Conservation (phyloP, 768 basidiomycete species). For the Trametes meyenii region DNA sequence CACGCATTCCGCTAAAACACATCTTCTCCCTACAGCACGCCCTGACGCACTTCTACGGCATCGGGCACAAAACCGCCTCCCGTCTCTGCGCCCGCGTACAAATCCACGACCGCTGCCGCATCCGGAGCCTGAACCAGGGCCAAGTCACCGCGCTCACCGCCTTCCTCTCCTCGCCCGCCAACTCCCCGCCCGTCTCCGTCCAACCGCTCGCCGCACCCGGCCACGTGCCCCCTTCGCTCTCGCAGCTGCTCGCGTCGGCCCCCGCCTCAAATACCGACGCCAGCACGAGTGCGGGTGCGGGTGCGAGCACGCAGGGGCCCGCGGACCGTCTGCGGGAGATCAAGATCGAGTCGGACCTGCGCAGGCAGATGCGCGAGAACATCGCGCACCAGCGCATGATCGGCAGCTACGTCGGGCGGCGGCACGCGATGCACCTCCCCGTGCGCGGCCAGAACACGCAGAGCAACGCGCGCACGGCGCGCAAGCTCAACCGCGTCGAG, state of each 20-base stretch:
- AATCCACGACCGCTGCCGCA: slow-evolving; percentile 83
- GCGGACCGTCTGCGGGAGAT: slow-evolving; percentile 71
- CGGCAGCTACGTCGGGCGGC: slow-evolving; percentile 89
- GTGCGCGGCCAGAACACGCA: slow-evolving; percentile 94
- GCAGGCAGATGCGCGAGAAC: slow-evolving; percentile 82
- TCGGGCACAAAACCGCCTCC: slow-evolving; percentile 73
- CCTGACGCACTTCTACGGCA: slow-evolving; percentile 87
- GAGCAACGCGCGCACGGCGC: slow-evolving; percentile 88
- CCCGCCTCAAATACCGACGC: slow-evolving; percentile 16
- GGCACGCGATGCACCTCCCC: slow-evolving; percentile 92
- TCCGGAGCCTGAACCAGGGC: slow-evolving; percentile 78
- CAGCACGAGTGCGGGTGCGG: not conserved
- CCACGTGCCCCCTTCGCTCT: slow-evolving; percentile 52
- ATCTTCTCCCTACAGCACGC: slow-evolving; percentile 62
- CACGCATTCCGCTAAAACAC: not conserved
- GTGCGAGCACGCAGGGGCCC: not conserved
- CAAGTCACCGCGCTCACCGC: slow-evolving; percentile 94
- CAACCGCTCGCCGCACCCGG: slow-evolving; percentile 64
- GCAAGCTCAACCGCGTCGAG: slow-evolving; percentile 85
- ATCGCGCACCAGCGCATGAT: slow-evolving; percentile 93
- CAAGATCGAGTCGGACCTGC: slow-evolving; percentile 87
- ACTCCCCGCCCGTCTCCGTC: slow-evolving; percentile 64
- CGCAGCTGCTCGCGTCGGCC: slow-evolving; percentile 37
- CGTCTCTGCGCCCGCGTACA: slow-evolving; percentile 90
- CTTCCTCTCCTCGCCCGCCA: slow-evolving; percentile 88